Evolutionary conservation across 768 basidiomycete genomes (phyloP), one percentile per base, ranked within the genome.

Genomic region (Roridomyces roridus): DNA sequence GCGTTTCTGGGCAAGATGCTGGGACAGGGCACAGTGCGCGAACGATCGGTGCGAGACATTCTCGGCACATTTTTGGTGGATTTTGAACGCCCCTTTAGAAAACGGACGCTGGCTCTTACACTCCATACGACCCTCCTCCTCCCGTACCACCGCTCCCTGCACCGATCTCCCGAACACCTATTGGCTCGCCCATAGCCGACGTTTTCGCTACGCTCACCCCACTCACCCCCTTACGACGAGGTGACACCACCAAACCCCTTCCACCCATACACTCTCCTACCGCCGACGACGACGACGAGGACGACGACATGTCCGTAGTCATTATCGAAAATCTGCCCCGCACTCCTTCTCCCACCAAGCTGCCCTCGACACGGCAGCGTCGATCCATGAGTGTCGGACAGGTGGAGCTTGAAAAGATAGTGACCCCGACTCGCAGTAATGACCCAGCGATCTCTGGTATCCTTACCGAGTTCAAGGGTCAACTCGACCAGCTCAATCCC

Each of bases 1-100:
- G 89, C 89, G 42, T 86, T 94, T 68, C 77, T 89, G 60, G 90
- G 89, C 3, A 92, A 87, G 72, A 88, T 94, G 86, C 73, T 88
- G 35, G 89, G 90, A 4, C 82, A 87, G 63, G 49, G 61, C 44
- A 81, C 80, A 28, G 79, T 84, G 26, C 80, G 89, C 45, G 89
- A 91, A 69, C 84, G 88, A 72, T 86, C 85, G 50, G 89, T 91
- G 72, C 69, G 81, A 70, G 60, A 46, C 40, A 34, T 59, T 21
- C 8, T 42, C 55, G 24, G 50, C 51, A 35, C 44, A 24, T 52
- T 59, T 44, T 50, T 51, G 63, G 51, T 47, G 28, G 46, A 44
- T 50, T 46, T 34, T 59, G 55, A 55, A 41, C 62, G 63, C 63
- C 43, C 59, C 37, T 54, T 55, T 55, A 87, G 86, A 85, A 84